Base-by-base conservation (phyloP, 106 monocot species). In the Iris macrosiphon region DNA sequence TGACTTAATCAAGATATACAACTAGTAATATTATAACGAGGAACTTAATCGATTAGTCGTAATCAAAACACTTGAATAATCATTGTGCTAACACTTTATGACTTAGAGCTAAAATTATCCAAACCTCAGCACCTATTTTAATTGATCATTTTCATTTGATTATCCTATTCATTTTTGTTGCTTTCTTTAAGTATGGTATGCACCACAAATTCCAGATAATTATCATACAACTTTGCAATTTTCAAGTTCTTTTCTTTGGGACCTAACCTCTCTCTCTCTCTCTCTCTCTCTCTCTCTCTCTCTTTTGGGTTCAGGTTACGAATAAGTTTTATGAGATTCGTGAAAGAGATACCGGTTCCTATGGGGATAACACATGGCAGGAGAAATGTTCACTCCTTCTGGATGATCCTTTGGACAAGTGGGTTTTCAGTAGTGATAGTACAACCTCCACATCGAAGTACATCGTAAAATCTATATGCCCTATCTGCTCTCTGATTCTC, bases 361-460 rank as follows among this genome's bases (percentile, higher is more conserved):
- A 46, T 43, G 34, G 34, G 33, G 45, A 49, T 73, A 41, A 20
- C 37, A 75, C 74, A 57, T 74, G 61, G 71, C 70, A 83, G 68
- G 87, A 74, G 13, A 91, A 80, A 59, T 91, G 83, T 53, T 75
- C 75, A 17, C 67, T 58, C 40, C 90, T 98, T 72, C 72, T 98
- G 9, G 54, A 67, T 53, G 90, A 90, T 70, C 55, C 86, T 71
- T 23, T 69, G 44, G 79, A 87, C 40, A 75, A 70, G 26, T 98
- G 96, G 96, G 68, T 43, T 49, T 98, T 83, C 57, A 75, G 61
- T 41, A 59, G 33, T 34, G 78, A 83, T 54, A 52, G 63, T 23
- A 71, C 57, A 60, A 72, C 77, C 45, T 73, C 80, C 40, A 74
- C 81, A 20, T 82, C 68, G 35, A 79, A 79, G 63, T 91, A 98